Base-by-base conservation (phyloP, 768 basidiomycete genomes). In the Collybiopsis luxurians region DNA sequence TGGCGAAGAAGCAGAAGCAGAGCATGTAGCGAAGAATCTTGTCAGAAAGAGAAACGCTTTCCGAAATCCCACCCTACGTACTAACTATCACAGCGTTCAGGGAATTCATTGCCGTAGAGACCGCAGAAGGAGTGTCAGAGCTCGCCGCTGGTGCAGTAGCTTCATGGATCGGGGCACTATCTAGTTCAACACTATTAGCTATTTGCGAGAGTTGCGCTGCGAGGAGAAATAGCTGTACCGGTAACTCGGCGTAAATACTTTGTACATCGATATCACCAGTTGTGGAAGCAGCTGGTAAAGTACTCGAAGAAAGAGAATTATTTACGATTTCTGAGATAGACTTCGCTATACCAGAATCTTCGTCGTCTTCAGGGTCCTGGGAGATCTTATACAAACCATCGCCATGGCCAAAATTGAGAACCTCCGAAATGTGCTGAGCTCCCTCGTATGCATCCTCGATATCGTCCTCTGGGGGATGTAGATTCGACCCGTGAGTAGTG, bases 121-220 rank as follows among this genome's bases (percentile, higher is more conserved):
- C n/a, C n/a, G n/a, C n/a, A n/a, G n/a, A n/a, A n/a, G n/a, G n/a
- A n/a, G n/a, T n/a, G n/a, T n/a, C n/a, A n/a, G n/a, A n/a, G n/a
- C n/a, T n/a, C n/a, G n/a, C n/a, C n/a, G n/a, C n/a, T n/a, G n/a
- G n/a, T n/a, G n/a, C n/a, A n/a, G n/a, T n/a, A n/a, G n/a, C n/a
- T n/a, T n/a, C n/a, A n/a, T n/a, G n/a, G n/a, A n/a, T n/a, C n/a
- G n/a, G n/a, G n/a, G 15, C 30, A 26, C 13, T 54, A 15, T 54
- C 21, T 12, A 40, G 5, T n/a, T 42, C 40, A 24, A 34, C 19
- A n/a, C 21, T 71, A 53, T 82, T 80, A 15, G 81, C 84, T 46
- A 90, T 74, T 66, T 89, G 89, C 24, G 82, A 80, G 24, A 92
- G 66, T 64, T 91, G 90, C 0, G 84, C 86, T 4, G 89, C 87